Evolutionary conservation across 2,329 filamentous ascomycete genomes (phyloP), one percentile per base, ranked within the genome.

Genomic region (Aspergillus glaucus): DNA sequence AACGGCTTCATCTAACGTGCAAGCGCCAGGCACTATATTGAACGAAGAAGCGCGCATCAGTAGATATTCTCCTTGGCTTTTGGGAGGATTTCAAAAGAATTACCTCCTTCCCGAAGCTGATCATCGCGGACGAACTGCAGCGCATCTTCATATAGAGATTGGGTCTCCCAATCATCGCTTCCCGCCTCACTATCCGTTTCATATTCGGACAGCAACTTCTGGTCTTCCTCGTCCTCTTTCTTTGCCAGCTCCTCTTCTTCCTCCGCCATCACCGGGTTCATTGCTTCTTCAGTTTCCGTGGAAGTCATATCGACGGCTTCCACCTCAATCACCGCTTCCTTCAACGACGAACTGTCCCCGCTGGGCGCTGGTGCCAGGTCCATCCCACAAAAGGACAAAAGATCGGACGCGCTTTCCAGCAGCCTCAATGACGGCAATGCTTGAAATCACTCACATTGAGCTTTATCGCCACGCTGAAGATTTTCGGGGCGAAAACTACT

Each of bases 1-100:
- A 50, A 79, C 73, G 22, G 86, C 82, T 70, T 95, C 86, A 54
- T 87, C 80, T 9, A 82, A 74, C 1, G 82, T 83, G 69, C 85
- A 88, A 22, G 72, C 71, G 50, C 78, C 77, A 34, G 79, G 66
- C n/a, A 70, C 65, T 68, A 59, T 42, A 51, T 44, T 15, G 39
- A 12, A 32, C 42, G 26, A 39, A 40, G 15, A 19, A 4, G 10
- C 17, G 17, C n/a, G 3, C n/a, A 19, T 40, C 37, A 40, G 37
- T 40, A 22, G 10, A 12, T 6, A 19, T 12, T 14, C 17, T 22
- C 17, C 19, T 40, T 12, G 10, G 10, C 2, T n/a, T 22, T 15
- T 36, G 22, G 21, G 43, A 17, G 50, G 40, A 54, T 50, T 56
- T 49, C 50, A 49, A 55, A 53, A 21, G 4, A 19, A 40, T 40